These are phyloP conservation scores for Leccinum angustisporum DNA, from an alignment of 1,284 basidiomycete genomes.

Conservation along the genomic window DNA sequence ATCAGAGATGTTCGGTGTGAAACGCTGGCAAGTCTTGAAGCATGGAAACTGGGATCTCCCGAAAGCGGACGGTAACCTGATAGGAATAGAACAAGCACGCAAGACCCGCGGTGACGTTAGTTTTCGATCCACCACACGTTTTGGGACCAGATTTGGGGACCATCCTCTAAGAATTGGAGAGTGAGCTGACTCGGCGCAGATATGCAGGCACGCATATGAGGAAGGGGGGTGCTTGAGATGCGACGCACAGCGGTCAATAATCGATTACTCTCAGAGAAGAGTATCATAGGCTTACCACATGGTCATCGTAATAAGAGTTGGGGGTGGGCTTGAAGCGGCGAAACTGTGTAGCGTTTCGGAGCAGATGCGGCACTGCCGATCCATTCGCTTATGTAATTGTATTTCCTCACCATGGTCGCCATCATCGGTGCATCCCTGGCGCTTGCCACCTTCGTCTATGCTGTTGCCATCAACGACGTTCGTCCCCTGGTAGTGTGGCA, in stretches of 20 bases:
- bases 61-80: neutral
- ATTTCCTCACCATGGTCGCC: constrained; percentile 14
- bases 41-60: neutral
- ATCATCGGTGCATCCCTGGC: constrained; percentile 14
- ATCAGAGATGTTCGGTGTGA: neutral
- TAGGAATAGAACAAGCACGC: neutral
- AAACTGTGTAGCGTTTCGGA: neutral
- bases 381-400: constrained; percentile 14
- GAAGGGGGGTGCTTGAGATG: neutral
- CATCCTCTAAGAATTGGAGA: neutral
- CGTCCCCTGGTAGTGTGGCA: constrained; percentile 94
- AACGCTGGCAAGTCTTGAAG: neutral
- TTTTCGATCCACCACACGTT: neutral
- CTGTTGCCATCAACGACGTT: constrained; percentile 21
- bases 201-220: neutral
- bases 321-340: neutral
- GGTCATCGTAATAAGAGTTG: neutral
- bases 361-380: neutral
- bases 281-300: neutral
- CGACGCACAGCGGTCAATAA: neutral
- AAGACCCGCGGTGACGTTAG: neutral
- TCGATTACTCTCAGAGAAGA: neutral
- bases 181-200: neutral
- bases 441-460: constrained; percentile 8
- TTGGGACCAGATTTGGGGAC: neutral